Evolutionary conservation across 768 basidiomycete species (phyloP).

Genomic region (Xerocomellus intermedius): DNA sequence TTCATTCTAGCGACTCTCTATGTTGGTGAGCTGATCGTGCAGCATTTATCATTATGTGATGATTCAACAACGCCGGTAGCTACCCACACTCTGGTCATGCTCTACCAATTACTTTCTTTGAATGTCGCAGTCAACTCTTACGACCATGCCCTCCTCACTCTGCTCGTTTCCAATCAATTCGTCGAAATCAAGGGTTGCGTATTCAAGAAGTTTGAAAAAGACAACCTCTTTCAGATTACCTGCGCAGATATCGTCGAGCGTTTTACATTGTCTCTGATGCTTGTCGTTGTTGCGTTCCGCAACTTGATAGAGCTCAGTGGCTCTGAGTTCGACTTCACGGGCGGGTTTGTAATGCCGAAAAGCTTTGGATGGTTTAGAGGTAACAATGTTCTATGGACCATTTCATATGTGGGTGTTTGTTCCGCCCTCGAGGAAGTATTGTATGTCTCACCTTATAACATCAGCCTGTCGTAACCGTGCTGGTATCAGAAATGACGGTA

Average conservation of each 20-base stretch:
- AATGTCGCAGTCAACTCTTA: slow-evolving; percentile 99
- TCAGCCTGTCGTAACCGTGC: slow-evolving; percentile 89
- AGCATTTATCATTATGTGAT: not conserved
- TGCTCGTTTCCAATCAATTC: slow-evolving; percentile 96
- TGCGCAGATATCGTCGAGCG: slow-evolving; percentile 99
- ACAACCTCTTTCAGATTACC: slow-evolving; percentile 97
- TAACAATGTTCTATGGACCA: slow-evolving; percentile 80
- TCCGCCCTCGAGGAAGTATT: not conserved
- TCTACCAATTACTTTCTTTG: slow-evolving; percentile 91
- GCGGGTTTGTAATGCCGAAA: slow-evolving; percentile 72
- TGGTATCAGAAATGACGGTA: slow-evolving; percentile 89
- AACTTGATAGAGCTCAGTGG: slow-evolving; percentile 94
- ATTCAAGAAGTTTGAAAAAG: slow-evolving; percentile 99
- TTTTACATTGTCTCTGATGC: slow-evolving; percentile 89
- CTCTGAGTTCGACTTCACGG: slow-evolving; percentile 75
- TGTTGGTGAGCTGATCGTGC: slow-evolving; percentile 53
- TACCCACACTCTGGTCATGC: slow-evolving; percentile 88
- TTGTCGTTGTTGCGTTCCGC: slow-evolving; percentile 85
- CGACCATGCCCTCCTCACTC: slow-evolving; percentile 90
- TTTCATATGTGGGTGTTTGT: slow-evolving; percentile 71
- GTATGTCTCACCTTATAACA: not conserved
- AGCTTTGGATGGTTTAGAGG: slow-evolving; percentile 84
- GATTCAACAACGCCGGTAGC: slow-evolving; percentile 43
- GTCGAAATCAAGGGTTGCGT: slow-evolving; percentile 99
- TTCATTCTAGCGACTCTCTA: slow-evolving; percentile 82